Evolutionary conservation across 306 rosid species (phyloP).

Genomic region (Pueraria montana): DNA sequence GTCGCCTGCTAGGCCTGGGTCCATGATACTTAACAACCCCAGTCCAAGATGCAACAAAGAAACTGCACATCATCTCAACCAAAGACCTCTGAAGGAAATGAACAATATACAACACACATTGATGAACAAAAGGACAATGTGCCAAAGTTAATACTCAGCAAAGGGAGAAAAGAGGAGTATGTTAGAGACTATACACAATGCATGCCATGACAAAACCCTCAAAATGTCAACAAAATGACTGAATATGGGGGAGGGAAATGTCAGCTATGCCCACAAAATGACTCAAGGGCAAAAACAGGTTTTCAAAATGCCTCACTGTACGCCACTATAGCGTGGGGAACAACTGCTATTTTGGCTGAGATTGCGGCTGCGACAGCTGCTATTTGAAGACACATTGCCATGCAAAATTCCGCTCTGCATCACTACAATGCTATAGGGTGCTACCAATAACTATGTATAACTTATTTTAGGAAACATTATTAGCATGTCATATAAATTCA

Average conservation of each 20-base stretch:
- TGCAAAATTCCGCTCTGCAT: background rate
- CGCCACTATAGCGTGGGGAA: background rate
- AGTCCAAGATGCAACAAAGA: constrained; percentile 99
- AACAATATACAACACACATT: constrained; percentile 20
- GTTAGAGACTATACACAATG: background rate
- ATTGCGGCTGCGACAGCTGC: background rate
- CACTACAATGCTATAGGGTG: background rate
- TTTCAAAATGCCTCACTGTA: background rate
- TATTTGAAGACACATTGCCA: background rate
- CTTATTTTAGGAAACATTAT: constrained; percentile 16
- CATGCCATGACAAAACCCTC: background rate
- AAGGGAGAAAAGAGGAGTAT: background rate
- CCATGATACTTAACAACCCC: constrained; percentile 99
- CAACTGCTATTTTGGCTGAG: background rate
- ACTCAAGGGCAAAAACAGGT: background rate
- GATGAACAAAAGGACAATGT: constrained; percentile 15
- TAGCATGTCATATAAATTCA: background rate
- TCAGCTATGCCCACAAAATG: background rate
- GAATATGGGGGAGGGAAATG: background rate
- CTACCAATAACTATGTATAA: background rate
- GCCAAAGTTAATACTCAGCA: constrained; percentile 20
- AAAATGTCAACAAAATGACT: too few species aligned
- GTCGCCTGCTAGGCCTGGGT: constrained; percentile 92
- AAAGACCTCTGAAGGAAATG: constrained; percentile 72
- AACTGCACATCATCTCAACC: constrained; percentile 96